Base-by-base conservation (phyloP, 495 filamentous ascomycete genomes). In the Hypoxylon intermedium region DNA sequence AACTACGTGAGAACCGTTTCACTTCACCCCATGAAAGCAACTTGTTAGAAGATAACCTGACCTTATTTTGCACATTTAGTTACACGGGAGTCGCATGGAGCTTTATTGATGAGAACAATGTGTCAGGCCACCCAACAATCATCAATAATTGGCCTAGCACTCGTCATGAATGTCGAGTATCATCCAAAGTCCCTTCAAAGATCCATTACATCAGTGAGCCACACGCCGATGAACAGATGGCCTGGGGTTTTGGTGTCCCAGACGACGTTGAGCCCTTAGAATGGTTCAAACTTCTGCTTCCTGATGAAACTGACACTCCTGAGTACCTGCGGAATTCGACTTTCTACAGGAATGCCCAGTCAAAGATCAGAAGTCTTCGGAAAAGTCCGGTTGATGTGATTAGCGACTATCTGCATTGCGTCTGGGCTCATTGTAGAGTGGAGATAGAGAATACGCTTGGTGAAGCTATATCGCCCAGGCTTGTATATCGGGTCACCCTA, bases 211-310 rank as follows among this genome's bases (percentile, higher is more conserved):
- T 3, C 24, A 26, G 24, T 26, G 24, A 26, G 7, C 3, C 3
- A 7, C 4, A 26, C 7, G 7, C 24, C 24, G 7, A 3, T 26
- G 24, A 26, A 26, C 3, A 26, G 7, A 50, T 12, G n/a, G 12
- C 30, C 13, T 74, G 71, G 73, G 73, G 73, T 0, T 71, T 71
- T 24, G 48, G 28, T 0, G 52, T 72, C 1, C 58, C 63, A 0
- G 5, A 19, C 6, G 58, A 65, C 6, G 34, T 20, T 0, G 53
- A 72, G 12, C 57, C 64, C 2, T 12, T 69, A 3, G 42, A 50
- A 21, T 74, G 71, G 71, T 71, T 74, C 45, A 75, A 75, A 63
- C 53, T 75, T 0, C 53, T 73, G 1, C 49, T 75, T 3, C 9
- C 74, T 5, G 53, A 72, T 1, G 42, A 65, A 0, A 13, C 71